Evolutionary conservation across 257 asterid genomes (phyloP).

Genomic region (Capsicum baccatum): DNA sequence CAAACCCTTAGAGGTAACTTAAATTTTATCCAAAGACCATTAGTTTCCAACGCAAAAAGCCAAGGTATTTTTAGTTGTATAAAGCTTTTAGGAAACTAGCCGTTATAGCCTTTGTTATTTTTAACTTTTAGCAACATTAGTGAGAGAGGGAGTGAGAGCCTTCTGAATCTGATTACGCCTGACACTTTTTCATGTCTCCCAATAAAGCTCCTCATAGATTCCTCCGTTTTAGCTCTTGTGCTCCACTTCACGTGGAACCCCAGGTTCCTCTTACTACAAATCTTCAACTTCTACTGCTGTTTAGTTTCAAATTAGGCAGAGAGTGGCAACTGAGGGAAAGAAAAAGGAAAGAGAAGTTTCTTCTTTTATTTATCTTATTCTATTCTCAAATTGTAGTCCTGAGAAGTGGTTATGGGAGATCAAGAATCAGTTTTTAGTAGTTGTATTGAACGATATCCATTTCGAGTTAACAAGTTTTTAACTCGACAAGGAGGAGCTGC

Average conservation of each 20-base stretch:
- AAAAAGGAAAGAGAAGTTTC: constrained; percentile 26
- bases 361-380: background rate
- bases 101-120: constrained; percentile 50
- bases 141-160: constrained; percentile 34
- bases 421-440: background rate
- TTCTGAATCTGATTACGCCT: constrained; percentile 40
- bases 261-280: constrained; percentile 32
- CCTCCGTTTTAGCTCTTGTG: constrained; percentile 28
- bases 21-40: background rate
- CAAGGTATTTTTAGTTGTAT: constrained; percentile 26
- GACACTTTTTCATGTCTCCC: constrained; percentile 50
- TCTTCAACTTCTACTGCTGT: constrained; percentile 4
- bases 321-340: background rate
- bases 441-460: constrained; percentile 28
- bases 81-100: constrained; percentile 56
- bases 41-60: background rate
- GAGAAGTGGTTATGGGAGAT: constrained; percentile 39
- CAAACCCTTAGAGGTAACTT: constrained; percentile 40
- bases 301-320: constrained; percentile 20
- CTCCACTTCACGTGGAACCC: constrained; percentile 54
- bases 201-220: constrained; percentile 31
- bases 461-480: background rate
- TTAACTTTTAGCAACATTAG: background rate
- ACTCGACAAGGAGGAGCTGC: constrained; percentile 19
- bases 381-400: background rate